Base-by-base conservation (phyloP, 768 basidiomycete genomes). In the Mycena alexandri region DNA sequence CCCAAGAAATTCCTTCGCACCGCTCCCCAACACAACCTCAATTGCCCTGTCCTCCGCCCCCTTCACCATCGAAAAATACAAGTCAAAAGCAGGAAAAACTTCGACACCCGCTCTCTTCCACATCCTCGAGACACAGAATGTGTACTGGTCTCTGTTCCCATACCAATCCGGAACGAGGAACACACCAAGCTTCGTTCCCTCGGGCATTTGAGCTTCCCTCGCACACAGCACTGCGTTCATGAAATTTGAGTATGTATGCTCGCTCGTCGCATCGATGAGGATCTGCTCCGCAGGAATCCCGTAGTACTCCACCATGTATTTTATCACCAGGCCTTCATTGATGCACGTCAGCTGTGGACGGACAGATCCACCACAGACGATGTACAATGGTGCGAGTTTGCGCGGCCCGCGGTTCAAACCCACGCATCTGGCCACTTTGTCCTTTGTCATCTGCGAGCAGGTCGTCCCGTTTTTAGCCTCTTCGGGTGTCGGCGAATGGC, bases 251-350 rank as follows among this genome's bases (percentile, higher is more conserved):
- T 57, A 57, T 14, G 43, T 57, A 42, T 57, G 56, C 56, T 57
- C 56, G 56, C 56, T 57, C 24, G 56, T 57, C 24, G 56, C 56
- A n/a, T 57, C 56, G 3, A 57, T 24, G 17, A 57, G 56, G 43
- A 57, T 46, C 43, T 57, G 24, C 5, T 34, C 22, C 29, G 24
- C 56, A 3, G 56, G 24, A 13, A 57, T 57, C 17, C 56, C 52
- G 38, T 38, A 38, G 5, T 38, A 2, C 38, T 38, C 38, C 38
- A 38, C 10, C 38, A 38, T 38, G 9, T 54, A 25, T 22, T 54
- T 54, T 17, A 38, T 54, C 52, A 54, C 36, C 19, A 54, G 33
- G 10, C 33, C 52, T 22, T 54, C 52, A 33, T 54, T 54, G 17
- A 36, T 36, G 52, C 52, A 33, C 52, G 52, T 54, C 10, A 54